A percentile compares a stretch with the other conserved stretches of the same genome.
Conservation (phyloP, 2,329 filamentous ascomycete species). For the Cladophialophora bantiana region DNA sequence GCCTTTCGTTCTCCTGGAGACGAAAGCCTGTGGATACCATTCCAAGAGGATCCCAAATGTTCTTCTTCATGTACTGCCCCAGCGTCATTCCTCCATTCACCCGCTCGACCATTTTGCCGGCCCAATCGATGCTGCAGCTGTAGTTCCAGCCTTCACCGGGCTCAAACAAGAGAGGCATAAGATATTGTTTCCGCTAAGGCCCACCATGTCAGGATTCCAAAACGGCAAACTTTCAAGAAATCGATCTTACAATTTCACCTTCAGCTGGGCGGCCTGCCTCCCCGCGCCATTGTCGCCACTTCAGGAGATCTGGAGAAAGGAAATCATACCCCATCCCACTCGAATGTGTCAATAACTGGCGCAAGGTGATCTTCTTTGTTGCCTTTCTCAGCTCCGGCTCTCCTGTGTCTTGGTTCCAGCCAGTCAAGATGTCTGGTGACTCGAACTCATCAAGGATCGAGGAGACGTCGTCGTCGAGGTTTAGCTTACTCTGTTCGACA, state of each 20-base stretch:
- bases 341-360: slow-evolving; percentile 36
- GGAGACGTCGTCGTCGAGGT: slow-evolving; percentile 56
- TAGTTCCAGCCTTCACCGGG: slow-evolving; percentile 62
- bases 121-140: slow-evolving; percentile 60
- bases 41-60: slow-evolving; percentile 56
- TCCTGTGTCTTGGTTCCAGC: slow-evolving; percentile 50
- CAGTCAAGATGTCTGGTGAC: slow-evolving; percentile 56
- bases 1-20: slow-evolving; percentile 18
- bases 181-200: slow-evolving; percentile 8
- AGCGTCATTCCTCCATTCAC: slow-evolving; percentile 52
- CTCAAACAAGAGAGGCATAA: slow-evolving; percentile 43
- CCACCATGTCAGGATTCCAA: not conserved
- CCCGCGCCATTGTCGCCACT: slow-evolving; percentile 30
- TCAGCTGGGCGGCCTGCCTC: not conserved
- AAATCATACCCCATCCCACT: slow-evolving; percentile 37
- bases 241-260: slow-evolving; percentile 19
- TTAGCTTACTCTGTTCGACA: slow-evolving; percentile 60
- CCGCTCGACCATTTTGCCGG: slow-evolving; percentile 56
- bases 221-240: not conserved
- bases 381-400: slow-evolving; percentile 43
- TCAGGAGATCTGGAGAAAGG: slow-evolving; percentile 27
- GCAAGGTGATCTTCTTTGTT: slow-evolving; percentile 35
- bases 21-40: slow-evolving; percentile 44
- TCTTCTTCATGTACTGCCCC: slow-evolving; percentile 53
- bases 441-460: slow-evolving; percentile 58